Evolutionary conservation across 768 basidiomycete genomes (phyloP), one percentile per base, ranked within the genome.

Genomic region (Sutorius australiensis): DNA sequence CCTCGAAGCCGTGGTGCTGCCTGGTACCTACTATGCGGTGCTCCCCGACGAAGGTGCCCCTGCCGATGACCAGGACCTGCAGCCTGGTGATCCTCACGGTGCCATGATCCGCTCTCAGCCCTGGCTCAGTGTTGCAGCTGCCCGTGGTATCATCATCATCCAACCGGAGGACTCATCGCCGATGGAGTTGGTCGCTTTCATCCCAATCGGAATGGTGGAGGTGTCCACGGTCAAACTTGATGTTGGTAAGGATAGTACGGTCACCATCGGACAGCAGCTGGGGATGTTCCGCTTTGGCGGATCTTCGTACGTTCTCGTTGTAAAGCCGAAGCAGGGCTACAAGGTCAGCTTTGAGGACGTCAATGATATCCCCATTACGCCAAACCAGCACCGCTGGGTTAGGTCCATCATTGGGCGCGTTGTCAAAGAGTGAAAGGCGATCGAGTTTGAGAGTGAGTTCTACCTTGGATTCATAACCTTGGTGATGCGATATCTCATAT

Each of bases 261-360:
- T 42, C 12, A 10, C 5, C 4, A 27, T 2, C 9, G 19, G 44
- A 45, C 17, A 31, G 13, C n/a, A 16, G 2, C 4, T 43, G 10
- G 44, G 52, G 5, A 76, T 72, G 75, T 81, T 86, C 77, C 83
- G 83, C 62, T 84, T 81, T 67, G 83, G 81, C 9, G 83, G 82
- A 6, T 83, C 79, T 32, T 73, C 78, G 0, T 72, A 78, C 46
- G 68, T 67, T 32, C 52, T 78, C 45, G 51, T 81, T 30, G 79
- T 82, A 14, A 28, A 28, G 42, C 27, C 11, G 6, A 43, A 43
- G 16, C 0, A 3, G 1, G 27, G 27, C 16, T n/a, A n/a, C 6
- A 11, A n/a, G 27, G 27, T 43, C 27, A 10, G 5, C 16, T 50
- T 27, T 13, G 3, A 50, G 17, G 49, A 50, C 13, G 1, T 33